Evolutionary conservation across 495 filamentous ascomycete species (phyloP).

Genomic region (Penicillium goetzii): DNA sequence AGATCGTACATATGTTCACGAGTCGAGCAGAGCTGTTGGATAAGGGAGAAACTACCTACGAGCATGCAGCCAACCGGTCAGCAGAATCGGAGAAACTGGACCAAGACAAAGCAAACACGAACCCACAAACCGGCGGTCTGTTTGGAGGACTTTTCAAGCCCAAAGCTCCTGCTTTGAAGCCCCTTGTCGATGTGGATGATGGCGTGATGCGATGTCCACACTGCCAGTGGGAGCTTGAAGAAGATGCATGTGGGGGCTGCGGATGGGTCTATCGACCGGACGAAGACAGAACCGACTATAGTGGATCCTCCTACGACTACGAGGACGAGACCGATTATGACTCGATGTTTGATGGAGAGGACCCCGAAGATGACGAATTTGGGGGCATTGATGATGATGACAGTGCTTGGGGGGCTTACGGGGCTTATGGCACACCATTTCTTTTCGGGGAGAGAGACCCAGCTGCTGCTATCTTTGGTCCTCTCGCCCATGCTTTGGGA

Average conservation of each 20-base stretch:
- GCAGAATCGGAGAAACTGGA: constrained; percentile 68
- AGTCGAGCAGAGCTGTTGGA: constrained; percentile 65
- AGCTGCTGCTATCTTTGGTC: neutral
- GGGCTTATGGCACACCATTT: neutral
- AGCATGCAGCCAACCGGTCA: constrained; percentile 60
- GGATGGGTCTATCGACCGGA: constrained; percentile 48
- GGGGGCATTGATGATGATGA: constrained; percentile 35
- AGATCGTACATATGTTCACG: constrained; percentile 69
- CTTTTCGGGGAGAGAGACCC: constrained; percentile 17
- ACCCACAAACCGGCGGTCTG: constrained; percentile 58
- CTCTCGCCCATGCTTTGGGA: constrained; percentile 2
- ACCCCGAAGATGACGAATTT: constrained; percentile 42
- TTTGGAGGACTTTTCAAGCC: constrained; percentile 67
- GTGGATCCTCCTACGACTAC: constrained; percentile 35
- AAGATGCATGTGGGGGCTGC: constrained; percentile 58
- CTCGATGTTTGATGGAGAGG: constrained; percentile 36
- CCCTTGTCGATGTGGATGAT: constrained; percentile 63
- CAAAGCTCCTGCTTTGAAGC: constrained; percentile 28
- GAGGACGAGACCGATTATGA: constrained; percentile 39
- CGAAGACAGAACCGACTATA: constrained; percentile 40
- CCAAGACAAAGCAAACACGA: constrained; percentile 50
- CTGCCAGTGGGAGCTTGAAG: constrained; percentile 67
- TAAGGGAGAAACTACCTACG: constrained; percentile 61
- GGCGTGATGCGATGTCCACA: constrained; percentile 64
- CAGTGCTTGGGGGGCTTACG: constrained; percentile 23